Percentiles rank a stretch among this genome's conserved stretches.
phyloP scores from a whole-genome alignment of 305 asterid genomes.

The Solanum chacoense region DNA sequence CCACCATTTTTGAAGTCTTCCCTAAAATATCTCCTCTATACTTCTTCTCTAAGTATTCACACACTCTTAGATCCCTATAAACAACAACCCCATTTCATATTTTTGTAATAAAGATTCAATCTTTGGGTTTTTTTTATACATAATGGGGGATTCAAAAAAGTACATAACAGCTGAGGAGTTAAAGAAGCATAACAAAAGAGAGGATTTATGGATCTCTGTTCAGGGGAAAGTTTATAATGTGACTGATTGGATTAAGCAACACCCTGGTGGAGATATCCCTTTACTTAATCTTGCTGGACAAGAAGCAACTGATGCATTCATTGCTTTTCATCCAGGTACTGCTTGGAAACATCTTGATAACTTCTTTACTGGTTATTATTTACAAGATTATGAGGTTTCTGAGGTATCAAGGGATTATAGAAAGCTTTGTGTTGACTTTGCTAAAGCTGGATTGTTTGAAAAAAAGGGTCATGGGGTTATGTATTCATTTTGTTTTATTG shows the following conservation, averaged over 20 bases:
- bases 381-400: conserved; percentile 28
- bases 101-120: neutral
- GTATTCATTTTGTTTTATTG: conserved; percentile 8
- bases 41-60: neutral
- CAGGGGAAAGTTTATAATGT: conserved; percentile 27
- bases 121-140: neutral
- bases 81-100: neutral
- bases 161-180: conserved; percentile 22
- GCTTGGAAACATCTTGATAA: conserved; percentile 33
- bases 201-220: conserved; percentile 27
- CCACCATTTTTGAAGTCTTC: neutral
- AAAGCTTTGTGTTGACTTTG: conserved; percentile 17
- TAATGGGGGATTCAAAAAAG: conserved; percentile 11
- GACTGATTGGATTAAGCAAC: conserved; percentile 27
- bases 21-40: neutral
- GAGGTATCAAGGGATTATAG: conserved; percentile 33
- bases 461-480: conserved; percentile 33
- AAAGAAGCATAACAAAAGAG: conserved; percentile 17
- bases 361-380: conserved; percentile 23
- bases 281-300: conserved; percentile 25
- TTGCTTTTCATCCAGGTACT: conserved; percentile 25
- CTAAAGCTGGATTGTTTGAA: conserved; percentile 30
- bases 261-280: conserved; percentile 33
- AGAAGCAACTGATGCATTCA: conserved; percentile 8
- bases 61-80: neutral